A percentile compares a stretch with the other conserved stretches of the same genome.
Conservation (phyloP, 2,329 filamentous ascomycete genomes). For the Penicillium psychrosexuale region DNA sequence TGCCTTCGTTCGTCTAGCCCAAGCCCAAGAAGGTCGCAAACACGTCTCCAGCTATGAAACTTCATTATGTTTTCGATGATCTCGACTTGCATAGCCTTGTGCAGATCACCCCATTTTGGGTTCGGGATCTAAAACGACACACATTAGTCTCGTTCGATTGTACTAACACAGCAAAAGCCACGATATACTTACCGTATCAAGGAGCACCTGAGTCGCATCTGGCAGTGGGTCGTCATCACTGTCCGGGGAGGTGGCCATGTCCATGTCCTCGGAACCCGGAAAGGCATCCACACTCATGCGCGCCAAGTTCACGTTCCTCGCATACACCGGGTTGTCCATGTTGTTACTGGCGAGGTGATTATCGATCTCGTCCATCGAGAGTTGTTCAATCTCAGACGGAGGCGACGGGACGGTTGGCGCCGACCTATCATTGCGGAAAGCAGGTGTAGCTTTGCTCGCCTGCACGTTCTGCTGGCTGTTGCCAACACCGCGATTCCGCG, state of each 20-base stretch:
- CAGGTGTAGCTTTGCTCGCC: neutral
- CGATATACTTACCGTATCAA: slow-evolving; percentile 7
- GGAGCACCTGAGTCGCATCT: slow-evolving; percentile 6
- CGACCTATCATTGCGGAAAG: neutral
- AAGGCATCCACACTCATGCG: neutral
- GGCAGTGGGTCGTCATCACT: slow-evolving; percentile 18
- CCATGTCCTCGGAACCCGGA: neutral
- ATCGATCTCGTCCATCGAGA: slow-evolving; percentile 12
- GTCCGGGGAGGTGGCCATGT: slow-evolving; percentile 15
- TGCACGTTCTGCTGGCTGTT: neutral
- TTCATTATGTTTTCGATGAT: slow-evolving; percentile 35
- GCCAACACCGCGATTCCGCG: neutral
- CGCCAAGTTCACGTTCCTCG: slow-evolving; percentile 28
- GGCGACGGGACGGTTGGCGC: neutral
- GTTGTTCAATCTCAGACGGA: neutral
- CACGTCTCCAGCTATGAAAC: slow-evolving; percentile 18
- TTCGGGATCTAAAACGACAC: slow-evolving; percentile 6
- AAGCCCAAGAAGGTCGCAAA: slow-evolving; percentile 27
- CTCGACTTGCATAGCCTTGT: slow-evolving; percentile 33
- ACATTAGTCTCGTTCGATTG: neutral
- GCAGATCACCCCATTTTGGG: slow-evolving; percentile 35
- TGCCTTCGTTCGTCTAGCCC: slow-evolving; percentile 21
- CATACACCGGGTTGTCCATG: slow-evolving; percentile 26
- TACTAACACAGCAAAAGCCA: neutral
- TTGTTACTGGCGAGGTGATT: slow-evolving; percentile 30